Evolutionary conservation across 208 protist species (phyloP).

Genomic region (Vickermania spadyakhi): DNA sequence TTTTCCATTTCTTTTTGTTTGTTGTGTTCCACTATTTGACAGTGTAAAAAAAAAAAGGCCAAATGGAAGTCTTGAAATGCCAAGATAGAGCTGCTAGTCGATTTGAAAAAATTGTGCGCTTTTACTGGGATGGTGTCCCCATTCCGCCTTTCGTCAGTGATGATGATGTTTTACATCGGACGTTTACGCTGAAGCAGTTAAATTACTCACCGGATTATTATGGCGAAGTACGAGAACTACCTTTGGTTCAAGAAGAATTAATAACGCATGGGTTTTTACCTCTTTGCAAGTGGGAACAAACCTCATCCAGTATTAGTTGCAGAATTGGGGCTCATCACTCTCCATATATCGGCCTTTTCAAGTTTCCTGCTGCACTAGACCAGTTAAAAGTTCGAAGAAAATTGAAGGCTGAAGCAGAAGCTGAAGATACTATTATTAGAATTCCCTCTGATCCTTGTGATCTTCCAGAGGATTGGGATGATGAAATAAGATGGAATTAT

Average conservation of each 20-base stretch:
- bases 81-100: slow-evolving; percentile 41
- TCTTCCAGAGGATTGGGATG: slow-evolving; percentile 10
- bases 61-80: slow-evolving; percentile 27
- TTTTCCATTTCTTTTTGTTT: slow-evolving; percentile 12
- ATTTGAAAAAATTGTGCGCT: slow-evolving; percentile 73
- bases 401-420: background rate
- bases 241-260: slow-evolving; percentile 16
- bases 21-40: slow-evolving; percentile 3
- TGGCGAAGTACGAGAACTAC: slow-evolving; percentile 33
- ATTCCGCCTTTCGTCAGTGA: slow-evolving; percentile 38
- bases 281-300: slow-evolving; percentile 17
- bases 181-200: slow-evolving; percentile 51
- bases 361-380: slow-evolving; percentile 15
- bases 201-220: slow-evolving; percentile 74
- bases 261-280: slow-evolving; percentile 27
- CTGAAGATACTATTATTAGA: slow-evolving; percentile 15
- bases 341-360: slow-evolving; percentile 63
- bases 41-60: slow-evolving; percentile 9
- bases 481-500: slow-evolving; percentile 10
- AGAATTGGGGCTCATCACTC: slow-evolving; percentile 87
- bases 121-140: slow-evolving; percentile 82
- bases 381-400: background rate
- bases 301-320: slow-evolving; percentile 30
- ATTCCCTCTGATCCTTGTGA: slow-evolving; percentile 61
- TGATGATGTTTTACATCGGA: slow-evolving; percentile 16